Evolutionary conservation across 331 rosid genomes (phyloP), one percentile per base, ranked within the genome.

Genomic region (Rosa hybrid): DNA sequence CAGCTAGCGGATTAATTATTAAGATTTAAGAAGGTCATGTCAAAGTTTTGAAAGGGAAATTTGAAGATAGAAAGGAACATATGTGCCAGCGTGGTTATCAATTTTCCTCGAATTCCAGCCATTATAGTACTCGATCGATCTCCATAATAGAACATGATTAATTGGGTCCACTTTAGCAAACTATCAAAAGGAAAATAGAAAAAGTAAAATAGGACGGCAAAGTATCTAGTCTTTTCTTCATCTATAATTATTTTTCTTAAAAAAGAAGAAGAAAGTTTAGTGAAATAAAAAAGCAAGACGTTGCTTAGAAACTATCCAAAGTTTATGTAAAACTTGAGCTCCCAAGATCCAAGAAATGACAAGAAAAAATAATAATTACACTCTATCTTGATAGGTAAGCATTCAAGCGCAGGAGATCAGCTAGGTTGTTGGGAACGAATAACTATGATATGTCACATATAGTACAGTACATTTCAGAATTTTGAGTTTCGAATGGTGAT

Each of bases 291-390:
- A 70, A 46, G 14, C 50, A 72, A 75, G 23, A 64, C 84, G 80
- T 85, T 82, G 83, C 91, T 87, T 89, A 48, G 1, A 81, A 81
- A 83, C 77, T 76, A 87, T 83, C 80, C 60, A 72, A 60, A 48
- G 69, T 72, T 34, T 59, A 72, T 62, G 62, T n/a, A 68, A 82
- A 60, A 74, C 70, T 65, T 12, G 23, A 5, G 56, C 25, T 48
- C 10, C 48, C 17, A 42, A 69, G 51, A 69, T 44, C 50, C 7
- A 17, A 18, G 6, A 39, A 67, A 67, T 16, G 48, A 38, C 8
- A 18, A 41, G 12, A 38, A 39, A 17, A 34, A 7, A 30, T 25
- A 30, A 30, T 16, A 14, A 65, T 34, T 64, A 30, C 71, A 34
- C 9, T 64, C 68, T 30, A 14, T 14, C 18, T 6, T 67, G 23